phyloP scores from a whole-genome alignment of 768 basidiomycete species.

The Clavulina sp. region DNA sequence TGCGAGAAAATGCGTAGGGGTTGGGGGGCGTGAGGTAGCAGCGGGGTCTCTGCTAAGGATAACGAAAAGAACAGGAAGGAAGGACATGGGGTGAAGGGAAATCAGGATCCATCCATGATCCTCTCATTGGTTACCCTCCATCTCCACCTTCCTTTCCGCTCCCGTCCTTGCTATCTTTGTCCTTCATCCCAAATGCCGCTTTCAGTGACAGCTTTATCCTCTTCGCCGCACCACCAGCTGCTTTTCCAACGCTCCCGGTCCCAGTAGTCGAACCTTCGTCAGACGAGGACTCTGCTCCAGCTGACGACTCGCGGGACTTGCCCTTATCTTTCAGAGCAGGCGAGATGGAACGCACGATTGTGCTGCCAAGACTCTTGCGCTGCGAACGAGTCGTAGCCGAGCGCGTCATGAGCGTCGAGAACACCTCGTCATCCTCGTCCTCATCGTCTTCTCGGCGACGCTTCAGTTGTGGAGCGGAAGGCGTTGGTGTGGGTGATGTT shows the following conservation, averaged over 20 bases:
- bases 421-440: not conserved
- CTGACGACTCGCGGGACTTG: too few relatives aligned
- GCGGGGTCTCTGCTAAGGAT: too few relatives aligned
- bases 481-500: not conserved
- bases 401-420: not conserved
- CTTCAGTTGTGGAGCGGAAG: not conserved
- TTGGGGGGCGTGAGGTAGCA: too few relatives aligned
- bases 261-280: not conserved
- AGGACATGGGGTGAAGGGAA: too few relatives aligned
- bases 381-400: not conserved
- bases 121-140: too few relatives aligned
- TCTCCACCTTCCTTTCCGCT: too few relatives aligned
- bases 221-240: conserved; percentile 35
- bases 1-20: too few relatives aligned
- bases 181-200: too few relatives aligned
- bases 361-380: not conserved
- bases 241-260: not conserved
- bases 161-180: too few relatives aligned
- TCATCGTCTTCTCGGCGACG: not conserved
- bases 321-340: not conserved
- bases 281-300: not conserved
- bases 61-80: too few relatives aligned
- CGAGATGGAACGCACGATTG: not conserved
- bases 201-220: conserved; percentile 42
- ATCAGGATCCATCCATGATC: too few relatives aligned